Evolutionary conservation across 306 rosid species (phyloP), one percentile per base, ranked within the genome.

Genomic region (Amphicarpaea edgeworthii): DNA sequence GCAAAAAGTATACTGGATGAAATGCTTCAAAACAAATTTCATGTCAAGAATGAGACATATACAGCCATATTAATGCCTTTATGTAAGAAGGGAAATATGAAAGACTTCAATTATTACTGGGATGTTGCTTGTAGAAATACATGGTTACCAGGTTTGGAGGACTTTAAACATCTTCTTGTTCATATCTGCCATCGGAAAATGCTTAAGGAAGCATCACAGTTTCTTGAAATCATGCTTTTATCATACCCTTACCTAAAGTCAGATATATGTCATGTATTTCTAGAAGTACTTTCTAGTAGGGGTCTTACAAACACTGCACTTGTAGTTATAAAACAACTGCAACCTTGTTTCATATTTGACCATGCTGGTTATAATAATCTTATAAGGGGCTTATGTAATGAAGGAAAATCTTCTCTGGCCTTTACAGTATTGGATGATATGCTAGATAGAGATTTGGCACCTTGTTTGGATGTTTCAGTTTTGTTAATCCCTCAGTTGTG

Each of bases 141-240:
- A 75, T 95, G 97, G 97, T 17, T 80, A 20, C 97, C 98, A 1
- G 59, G 82, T 26, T 58, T 84, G 68, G 77, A 85, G 37, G 88
- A 86, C 70, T 86, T 86, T 82, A 78, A 86, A 81, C 50, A 50
- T 50, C 88, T 95, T 72, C 58, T 87, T 5, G 70, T 72, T 19
- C 82, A 76, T 81, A 83, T 90, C 72, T 89, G 96, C 82, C 77
- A 78, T 65, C 47, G 23, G 50, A 83, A 87, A 72, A 76, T 83
- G 88, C 65, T 86, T 3, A 61, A 51, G 8, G 86, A 95, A 84
- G 93, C 88, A 47, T 72, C 90, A 24, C 85, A 82, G 78, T 84
- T 89, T 75, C 87, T 95, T 78, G 90, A 92, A 83, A 77, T 70
- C 82, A 86, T 92, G 91, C 73, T 91, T 77, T 53, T 80, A 17